Conservation (phyloP, 176 grass and related monocot species). For the Triticum monococcum region DNA sequence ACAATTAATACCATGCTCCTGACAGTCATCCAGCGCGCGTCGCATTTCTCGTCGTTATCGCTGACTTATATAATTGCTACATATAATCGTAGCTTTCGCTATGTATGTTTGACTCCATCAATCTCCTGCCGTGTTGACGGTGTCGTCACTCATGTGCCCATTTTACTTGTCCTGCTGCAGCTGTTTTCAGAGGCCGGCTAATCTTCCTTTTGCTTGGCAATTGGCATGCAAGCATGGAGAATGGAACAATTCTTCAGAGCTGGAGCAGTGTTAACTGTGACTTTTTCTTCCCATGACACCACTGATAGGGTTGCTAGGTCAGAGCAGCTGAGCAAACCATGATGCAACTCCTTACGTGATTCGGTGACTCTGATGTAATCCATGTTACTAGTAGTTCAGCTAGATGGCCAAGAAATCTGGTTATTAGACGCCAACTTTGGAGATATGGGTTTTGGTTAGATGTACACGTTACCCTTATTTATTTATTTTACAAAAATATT, state of each 20-base stretch:
- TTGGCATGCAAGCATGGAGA: neutral
- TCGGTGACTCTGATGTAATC: neutral
- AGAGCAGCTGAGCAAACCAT: conserved; percentile 29
- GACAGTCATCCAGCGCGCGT: neutral
- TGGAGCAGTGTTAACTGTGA: neutral
- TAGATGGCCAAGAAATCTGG: neutral
- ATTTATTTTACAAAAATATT: neutral
- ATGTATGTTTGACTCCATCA: conserved; percentile 10
- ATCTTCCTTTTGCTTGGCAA: neutral
- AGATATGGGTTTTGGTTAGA: neutral
- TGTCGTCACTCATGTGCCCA: neutral
- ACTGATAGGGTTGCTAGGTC: conserved; percentile 32
- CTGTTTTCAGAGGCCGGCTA: neutral
- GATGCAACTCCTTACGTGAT: conserved; percentile 11
- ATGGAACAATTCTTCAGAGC: conserved; percentile 3
- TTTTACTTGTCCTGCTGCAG: neutral
- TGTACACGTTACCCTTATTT: neutral
- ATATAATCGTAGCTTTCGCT: neutral
- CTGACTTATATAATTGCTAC: neutral
- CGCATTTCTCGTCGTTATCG: conserved; percentile 9
- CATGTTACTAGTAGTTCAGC: conserved; percentile 5
- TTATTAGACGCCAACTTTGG: conserved; percentile 5
- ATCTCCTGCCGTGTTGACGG: neutral
- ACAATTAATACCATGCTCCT: neutral
- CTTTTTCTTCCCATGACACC: neutral